Conservation (phyloP, 139 green algal genomes). For the Chlorella sorokiniana region DNA sequence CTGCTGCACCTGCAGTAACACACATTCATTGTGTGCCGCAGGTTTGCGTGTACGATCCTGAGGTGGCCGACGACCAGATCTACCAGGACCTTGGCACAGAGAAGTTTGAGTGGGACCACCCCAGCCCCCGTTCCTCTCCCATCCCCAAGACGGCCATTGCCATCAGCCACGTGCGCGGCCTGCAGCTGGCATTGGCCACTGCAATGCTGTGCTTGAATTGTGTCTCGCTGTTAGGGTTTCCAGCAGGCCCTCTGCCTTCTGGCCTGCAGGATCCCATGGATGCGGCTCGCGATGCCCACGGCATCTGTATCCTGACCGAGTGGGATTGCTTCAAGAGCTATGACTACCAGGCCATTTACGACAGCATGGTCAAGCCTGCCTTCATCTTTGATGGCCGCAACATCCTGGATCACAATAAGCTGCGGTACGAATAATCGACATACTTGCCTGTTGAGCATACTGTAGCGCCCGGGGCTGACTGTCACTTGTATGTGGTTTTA, state of each 20-base stretch:
- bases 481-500: neutral
- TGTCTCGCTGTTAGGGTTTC: neutral
- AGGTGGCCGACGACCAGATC: slow-evolving; percentile 86
- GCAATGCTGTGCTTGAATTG: neutral
- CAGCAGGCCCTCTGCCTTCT: neutral
- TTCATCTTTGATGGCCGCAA: slow-evolving; percentile 99
- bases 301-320: slow-evolving; percentile 94
- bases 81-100: slow-evolving; percentile 78
- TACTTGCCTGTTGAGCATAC: neutral
- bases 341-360: slow-evolving; percentile 70
- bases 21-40: no score
- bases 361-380: slow-evolving; percentile 96
- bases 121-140: slow-evolving; percentile 57
- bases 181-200: neutral
- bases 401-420: slow-evolving; percentile 88
- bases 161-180: slow-evolving; percentile 46
- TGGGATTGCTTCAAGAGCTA: slow-evolving; percentile 98
- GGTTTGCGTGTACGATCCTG: slow-evolving; percentile 92
- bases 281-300: slow-evolving; percentile 81
- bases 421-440: slow-evolving; percentile 50
- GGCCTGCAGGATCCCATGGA: slow-evolving; percentile 57
- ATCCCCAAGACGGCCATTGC: slow-evolving; percentile 56
- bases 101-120: slow-evolving; percentile 95
- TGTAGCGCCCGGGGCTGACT: no score
- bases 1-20: no score